Evolutionary conservation across 345 rosid species (phyloP), one percentile per base, ranked within the genome.

Genomic region (Litchi chinensis): DNA sequence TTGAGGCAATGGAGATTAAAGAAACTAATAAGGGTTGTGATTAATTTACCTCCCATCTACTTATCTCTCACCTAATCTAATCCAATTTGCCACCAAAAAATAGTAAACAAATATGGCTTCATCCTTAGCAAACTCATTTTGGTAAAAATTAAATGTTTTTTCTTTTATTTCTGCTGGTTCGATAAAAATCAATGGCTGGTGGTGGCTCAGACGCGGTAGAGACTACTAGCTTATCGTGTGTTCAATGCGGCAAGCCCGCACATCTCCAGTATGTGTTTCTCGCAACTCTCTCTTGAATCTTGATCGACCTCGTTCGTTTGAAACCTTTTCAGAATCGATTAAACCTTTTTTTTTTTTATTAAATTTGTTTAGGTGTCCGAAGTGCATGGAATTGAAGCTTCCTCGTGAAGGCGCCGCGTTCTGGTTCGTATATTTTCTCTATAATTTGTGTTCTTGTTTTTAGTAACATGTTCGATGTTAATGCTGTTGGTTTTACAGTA

Each of bases 331-430:
- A 5, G n/a, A 41, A 68, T 18, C 2, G 21, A 41, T 22, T 21
- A 12, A 5, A n/a, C n/a, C 24, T 16, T 21, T 5, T 4, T 56
- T n/a, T n/a, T n/a, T 64, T 6, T 41, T 39, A n/a, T n/a, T 24
- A n/a, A 46, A 50, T 69, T 70, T 52, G 65, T 81, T 21, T 22
- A 95, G 98, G 90, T 95, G 99, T 82, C 99, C 99, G 0, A 95
- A 92, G 80, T 95, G 99, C 56, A 21, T 92, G 70, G 94, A 95
- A 6, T 71, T 95, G 78, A 95, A 94, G 91, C 97, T 95, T 90
- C 94, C 97, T 77, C 97, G 99, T 75, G 95, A 93, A 89, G 91
- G 78, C 26, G 93, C 97, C 57, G 89, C 99, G 26, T 95, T 95
- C 95, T 95, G 99, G 97, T 95, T 63, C 28, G 80, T 85, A 71